Evolutionary conservation across 305 asterid genomes (phyloP), one percentile per base, ranked within the genome.

Genomic region (Solanum hybrid): DNA sequence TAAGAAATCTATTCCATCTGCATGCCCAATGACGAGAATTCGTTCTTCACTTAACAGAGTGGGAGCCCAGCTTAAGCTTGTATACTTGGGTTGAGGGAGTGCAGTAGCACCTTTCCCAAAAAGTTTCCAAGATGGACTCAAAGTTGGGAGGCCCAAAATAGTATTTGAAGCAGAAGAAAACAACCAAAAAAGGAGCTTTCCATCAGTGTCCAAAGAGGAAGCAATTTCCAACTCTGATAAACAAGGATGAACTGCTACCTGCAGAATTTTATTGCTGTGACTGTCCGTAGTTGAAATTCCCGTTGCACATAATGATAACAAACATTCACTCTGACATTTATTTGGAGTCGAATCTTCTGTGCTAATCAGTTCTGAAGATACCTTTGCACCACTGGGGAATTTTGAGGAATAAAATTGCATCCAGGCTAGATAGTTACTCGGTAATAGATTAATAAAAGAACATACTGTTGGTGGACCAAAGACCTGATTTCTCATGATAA

Each of bases 61-160:
- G 81, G 99, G 98, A 32, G 95, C 95, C 99, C 99, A 97, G 82
- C 93, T 94, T 95, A 97, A 93, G 95, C 98, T 94, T 60, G 93
- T 94, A 94, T 95, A 96, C 85, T 91, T 92, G 77, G 94, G 93
- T 90, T 90, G 89, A 90, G 92, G 92, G 88, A 91, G 92, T 19
- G 93, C 89, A 85, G 89, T 89, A 78, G 79, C 87, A 79, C 45
- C 88, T 90, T 90, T 92, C 88, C 96, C 96, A 88, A 88, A 89
- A 42, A 93, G 88, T 90, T 95, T 92, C 95, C 94, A 95, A 35
- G 97, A 92, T 87, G 99, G 95, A 87, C 94, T 92, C 45, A 97
- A 94, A 87, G 90, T 89, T 37, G 98, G 97, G 91, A 92, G 88
- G 89, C 96, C 97, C 84, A 95, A 85, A 90, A 94, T 92, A 92